Conservation (phyloP, 2,329 filamentous ascomycete species). For the Fusarium succisae region DNA sequence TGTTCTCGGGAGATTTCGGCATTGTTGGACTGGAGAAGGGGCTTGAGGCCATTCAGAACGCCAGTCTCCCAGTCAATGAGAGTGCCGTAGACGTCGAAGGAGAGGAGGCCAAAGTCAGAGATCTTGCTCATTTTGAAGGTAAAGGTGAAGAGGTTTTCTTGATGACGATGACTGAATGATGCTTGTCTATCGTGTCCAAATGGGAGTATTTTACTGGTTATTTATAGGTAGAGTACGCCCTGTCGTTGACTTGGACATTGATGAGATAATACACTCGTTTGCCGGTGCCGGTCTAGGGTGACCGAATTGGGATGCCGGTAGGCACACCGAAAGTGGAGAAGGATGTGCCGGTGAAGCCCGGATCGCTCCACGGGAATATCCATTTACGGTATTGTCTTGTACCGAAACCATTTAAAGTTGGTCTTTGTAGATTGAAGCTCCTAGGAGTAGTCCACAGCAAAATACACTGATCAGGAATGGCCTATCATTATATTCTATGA, state of each 20-base stretch:
- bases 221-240: constrained; percentile 20
- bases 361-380: not conserved
- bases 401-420: not conserved
- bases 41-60: constrained; percentile 63
- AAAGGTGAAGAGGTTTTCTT: not conserved
- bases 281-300: constrained; percentile 13
- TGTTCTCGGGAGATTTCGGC: constrained; percentile 47
- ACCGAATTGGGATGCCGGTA: constrained; percentile 14
- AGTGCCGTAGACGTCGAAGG: constrained; percentile 85
- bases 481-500: not conserved
- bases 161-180: not conserved
- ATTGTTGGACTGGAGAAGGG: constrained; percentile 53
- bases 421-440: not conserved
- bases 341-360: not conserved
- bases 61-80: constrained; percentile 82
- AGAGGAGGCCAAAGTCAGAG: constrained; percentile 57
- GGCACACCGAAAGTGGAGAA: constrained; percentile 22
- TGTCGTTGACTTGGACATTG: constrained; percentile 15
- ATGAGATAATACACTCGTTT: constrained; percentile 6
- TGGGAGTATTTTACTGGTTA: not conserved
- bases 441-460: not conserved
- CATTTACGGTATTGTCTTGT: not conserved
- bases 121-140: constrained; percentile 28
- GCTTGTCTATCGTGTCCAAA: not conserved
- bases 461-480: too few relatives aligned